Evolutionary conservation across 306 rosid genomes (phyloP), one percentile per base, ranked within the genome.

Genomic region (Quercus bicolor): DNA sequence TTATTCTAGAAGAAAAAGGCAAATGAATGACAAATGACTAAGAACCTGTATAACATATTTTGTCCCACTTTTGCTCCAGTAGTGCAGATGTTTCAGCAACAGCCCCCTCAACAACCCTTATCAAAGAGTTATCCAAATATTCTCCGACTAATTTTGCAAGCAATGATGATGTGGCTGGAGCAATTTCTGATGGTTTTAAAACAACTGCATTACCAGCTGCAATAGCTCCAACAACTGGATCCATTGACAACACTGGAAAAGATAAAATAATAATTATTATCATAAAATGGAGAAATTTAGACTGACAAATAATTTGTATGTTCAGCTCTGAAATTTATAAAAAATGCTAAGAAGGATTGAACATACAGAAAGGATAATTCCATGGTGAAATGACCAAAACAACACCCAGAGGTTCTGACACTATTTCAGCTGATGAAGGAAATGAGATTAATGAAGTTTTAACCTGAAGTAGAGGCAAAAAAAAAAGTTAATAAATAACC

Each of bases 341-440:
- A 59, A 78, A 57, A 83, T 78, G 23, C 52, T 68, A 34, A 33
- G 18, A 37, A 65, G 74, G 78, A 43, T 33, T 73, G 37, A 54
- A 88, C 99, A n/a, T 96, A 96, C 99, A 80, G 75, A 96, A 91
- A 64, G 99, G 99, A 85, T 96, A 96, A 88, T 96, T 96, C 99
- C 99, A 96, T 12, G 99, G 90, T 23, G 99, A 91, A 78, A 96
- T 96, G 77, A 91, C 69, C 55, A 96, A 75, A 28, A 90, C 92
- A 77, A 91, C 96, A 54, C 99, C 99, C 40, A 96, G 77, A 24
- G 99, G 99, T 82, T 96, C 99, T 53, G 98, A 85, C 66, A 96
- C 97, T 79, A 96, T 91, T 84, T 92, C 94, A 69, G 98, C 99
- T 45, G 99, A 91, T 23, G 99, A 90, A 76, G 99, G 99, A 85